Percentiles rank a stretch among this genome's conserved stretches.
Evolutionary conservation across 495 filamentous ascomycete genomes (phyloP).

Genomic region (Diplogelasinospora grovesii): DNA sequence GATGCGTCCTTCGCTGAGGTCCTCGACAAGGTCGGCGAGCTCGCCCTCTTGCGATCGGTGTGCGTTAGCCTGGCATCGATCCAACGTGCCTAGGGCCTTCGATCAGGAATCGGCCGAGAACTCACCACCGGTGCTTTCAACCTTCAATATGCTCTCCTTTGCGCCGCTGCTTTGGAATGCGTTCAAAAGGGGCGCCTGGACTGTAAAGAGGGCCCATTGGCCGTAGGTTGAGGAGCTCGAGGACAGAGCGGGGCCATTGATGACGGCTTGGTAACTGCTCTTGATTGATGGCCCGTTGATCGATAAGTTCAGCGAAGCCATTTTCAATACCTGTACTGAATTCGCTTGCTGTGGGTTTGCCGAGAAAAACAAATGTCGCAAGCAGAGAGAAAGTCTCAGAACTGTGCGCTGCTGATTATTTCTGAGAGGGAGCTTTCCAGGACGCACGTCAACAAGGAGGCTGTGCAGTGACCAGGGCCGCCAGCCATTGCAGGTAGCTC

Average conservation of each 20-base stretch:
- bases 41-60: constrained; percentile 67
- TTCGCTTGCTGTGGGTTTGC: background rate
- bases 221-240: constrained; percentile 52
- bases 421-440: background rate
- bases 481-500: too few relatives aligned
- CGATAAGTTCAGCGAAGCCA: constrained; percentile 91
- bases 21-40: constrained; percentile 87
- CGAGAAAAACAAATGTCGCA: background rate
- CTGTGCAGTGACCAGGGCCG: too few relatives aligned
- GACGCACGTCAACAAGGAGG: background rate
- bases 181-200: constrained; percentile 81
- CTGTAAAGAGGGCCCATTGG: constrained; percentile 84
- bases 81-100: background rate
- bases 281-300: constrained; percentile 86
- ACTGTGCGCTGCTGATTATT: too few relatives aligned
- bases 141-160: constrained; percentile 92
- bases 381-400: background rate
- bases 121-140: constrained; percentile 83
- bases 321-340: constrained; percentile 30
- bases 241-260: constrained; percentile 63
- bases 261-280: constrained; percentile 82
- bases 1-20: constrained; percentile 92
- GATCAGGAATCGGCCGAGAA: constrained; percentile 4
- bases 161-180: constrained; percentile 79
- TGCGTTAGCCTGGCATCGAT: constrained; percentile 2